Percentiles rank a stretch among this genome's conserved stretches.
phyloP scores from a whole-genome alignment of 768 basidiomycete genomes.

The Bullera alba region DNA sequence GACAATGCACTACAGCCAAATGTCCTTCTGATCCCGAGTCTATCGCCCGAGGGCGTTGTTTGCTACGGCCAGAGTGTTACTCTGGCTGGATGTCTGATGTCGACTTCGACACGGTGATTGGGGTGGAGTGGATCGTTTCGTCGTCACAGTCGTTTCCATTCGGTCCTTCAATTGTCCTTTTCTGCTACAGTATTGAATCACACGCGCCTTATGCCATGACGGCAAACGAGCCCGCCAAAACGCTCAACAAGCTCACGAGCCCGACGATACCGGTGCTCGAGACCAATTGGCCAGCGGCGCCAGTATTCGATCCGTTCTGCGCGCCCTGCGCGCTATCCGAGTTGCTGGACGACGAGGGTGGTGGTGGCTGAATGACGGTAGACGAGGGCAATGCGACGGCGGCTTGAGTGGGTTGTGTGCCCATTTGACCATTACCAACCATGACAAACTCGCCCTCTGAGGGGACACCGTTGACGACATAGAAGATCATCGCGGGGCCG shows the following conservation, averaged over 20 bases:
- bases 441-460: constrained; percentile 66
- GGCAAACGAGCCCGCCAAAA: neutral
- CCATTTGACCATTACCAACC: constrained; percentile 71
- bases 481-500: constrained; percentile 77
- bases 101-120: too few relatives aligned
- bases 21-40: too few relatives aligned
- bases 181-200: too few relatives aligned
- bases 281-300: neutral
- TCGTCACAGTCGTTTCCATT: too few relatives aligned
- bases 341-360: neutral
- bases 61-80: too few relatives aligned
- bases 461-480: constrained; percentile 78
- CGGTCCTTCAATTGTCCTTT: neutral
- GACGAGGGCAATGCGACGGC: constrained; percentile 23
- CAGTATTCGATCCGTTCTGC: neutral
- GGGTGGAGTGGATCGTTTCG: too few relatives aligned
- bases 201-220: too few relatives aligned
- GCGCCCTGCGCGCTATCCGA: neutral
- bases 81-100: too few relatives aligned
- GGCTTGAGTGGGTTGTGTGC: constrained; percentile 54
- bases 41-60: too few relatives aligned
- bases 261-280: neutral
- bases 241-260: neutral
- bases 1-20: too few relatives aligned
- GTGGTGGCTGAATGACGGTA: constrained; percentile 1